Evolutionary conservation across 352 stramenopile genomes (phyloP).

Genomic region (Aphanomyces cochlioides): DNA sequence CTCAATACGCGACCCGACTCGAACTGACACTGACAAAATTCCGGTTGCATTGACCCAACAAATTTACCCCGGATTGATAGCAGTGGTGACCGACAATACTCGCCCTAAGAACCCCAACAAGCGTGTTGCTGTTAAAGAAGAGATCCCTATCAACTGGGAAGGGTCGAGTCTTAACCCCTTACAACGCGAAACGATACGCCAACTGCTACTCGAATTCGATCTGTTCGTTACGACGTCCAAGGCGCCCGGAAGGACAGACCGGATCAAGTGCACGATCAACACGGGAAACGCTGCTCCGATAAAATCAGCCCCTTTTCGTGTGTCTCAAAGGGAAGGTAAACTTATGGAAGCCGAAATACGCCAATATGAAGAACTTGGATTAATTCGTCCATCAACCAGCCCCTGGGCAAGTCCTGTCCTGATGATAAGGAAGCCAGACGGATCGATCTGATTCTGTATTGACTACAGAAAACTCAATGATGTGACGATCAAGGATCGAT

Average conservation of each 20-base stretch:
- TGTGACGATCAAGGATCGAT: slow-evolving; percentile 6
- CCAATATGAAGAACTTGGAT: neutral
- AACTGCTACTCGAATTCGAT: neutral
- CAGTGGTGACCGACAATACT: too few relatives aligned
- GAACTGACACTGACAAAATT: neutral
- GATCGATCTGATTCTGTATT: neutral
- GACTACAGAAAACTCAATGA: neutral
- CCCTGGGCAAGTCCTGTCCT: neutral
- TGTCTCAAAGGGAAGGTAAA: neutral
- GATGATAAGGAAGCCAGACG: neutral
- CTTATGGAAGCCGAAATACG: slow-evolving; percentile 1
- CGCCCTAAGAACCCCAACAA: too few relatives aligned
- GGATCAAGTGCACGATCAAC: neutral
- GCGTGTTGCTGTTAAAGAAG: neutral
- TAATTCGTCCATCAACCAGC: neutral
- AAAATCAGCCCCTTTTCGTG: neutral
- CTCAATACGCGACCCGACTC: too few relatives aligned
- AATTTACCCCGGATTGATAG: neutral
- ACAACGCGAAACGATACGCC: neutral
- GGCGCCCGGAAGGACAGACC: neutral
- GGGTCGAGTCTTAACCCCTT: neutral
- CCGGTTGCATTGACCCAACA: neutral
- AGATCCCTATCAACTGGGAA: neutral
- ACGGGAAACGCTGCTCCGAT: neutral
- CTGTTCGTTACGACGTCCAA: neutral